Conservation (phyloP, 2,329 filamentous ascomycete genomes). For the Colletotrichum eleusines region DNA sequence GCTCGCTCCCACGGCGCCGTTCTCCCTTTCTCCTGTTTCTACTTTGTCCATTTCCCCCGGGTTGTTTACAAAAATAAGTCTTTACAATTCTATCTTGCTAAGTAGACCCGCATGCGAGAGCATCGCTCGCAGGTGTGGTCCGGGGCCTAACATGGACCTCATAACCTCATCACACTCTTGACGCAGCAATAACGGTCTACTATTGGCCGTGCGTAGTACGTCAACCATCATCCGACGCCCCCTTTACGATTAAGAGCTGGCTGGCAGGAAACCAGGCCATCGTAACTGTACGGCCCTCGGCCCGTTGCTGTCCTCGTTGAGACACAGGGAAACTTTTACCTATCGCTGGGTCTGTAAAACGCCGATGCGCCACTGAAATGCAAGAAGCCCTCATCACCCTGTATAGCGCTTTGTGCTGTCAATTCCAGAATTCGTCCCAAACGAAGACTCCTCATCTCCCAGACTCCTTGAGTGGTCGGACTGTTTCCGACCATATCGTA, state of each 20-base stretch:
- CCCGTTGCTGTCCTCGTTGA: not conserved
- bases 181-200: slow-evolving; percentile 1
- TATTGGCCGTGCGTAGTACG: not conserved
- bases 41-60: no score
- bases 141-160: not conserved
- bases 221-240: not conserved
- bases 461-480: slow-evolving; percentile 31
- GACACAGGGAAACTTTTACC: slow-evolving; percentile 16
- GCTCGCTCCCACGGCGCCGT: not conserved
- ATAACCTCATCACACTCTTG: slow-evolving; percentile 13
- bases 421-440: slow-evolving; percentile 19
- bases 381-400: slow-evolving; percentile 33
- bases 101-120: slow-evolving; percentile 1
- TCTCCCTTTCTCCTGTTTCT: not conserved
- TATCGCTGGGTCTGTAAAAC: slow-evolving; percentile 31
- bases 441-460: slow-evolving; percentile 23
- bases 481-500: slow-evolving; percentile 31
- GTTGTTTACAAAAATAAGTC: slow-evolving; percentile 18
- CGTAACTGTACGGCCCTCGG: not conserved
- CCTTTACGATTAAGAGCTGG: not conserved
- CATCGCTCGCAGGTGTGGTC: not conserved
- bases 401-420: slow-evolving; percentile 24
- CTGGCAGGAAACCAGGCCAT: not conserved
- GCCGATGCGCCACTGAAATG: slow-evolving; percentile 34
- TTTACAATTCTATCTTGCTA: slow-evolving; percentile 5